Evolutionary conservation across 805 yeast genomes (phyloP), one percentile per base, ranked within the genome.

Genomic region (Suhomyces canberraensis): DNA sequence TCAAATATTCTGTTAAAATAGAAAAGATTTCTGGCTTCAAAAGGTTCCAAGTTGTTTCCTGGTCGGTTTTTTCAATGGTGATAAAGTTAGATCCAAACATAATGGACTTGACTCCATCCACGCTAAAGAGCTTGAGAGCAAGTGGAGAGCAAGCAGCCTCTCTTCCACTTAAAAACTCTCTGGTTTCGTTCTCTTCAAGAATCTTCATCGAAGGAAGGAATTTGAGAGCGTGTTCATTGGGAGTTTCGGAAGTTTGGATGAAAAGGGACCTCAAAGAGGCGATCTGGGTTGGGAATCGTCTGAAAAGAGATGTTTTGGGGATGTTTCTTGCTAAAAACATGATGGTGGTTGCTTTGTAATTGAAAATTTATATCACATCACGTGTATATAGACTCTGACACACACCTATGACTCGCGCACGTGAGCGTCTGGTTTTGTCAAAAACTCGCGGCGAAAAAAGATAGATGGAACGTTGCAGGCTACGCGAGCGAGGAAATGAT

Each of bases 51-150:
- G 69, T 61, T 18, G 73, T 68, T 46, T 74, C 77, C 7, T 56
- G 58, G 21, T 60, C 51, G 15, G 59, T 54, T 58, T 86, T 86
- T 51, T 84, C 91, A 13, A 88, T 76, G 1, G 96, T 88, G 44
- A 88, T 81, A 58, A 89, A 88, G 58, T 88, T 81, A 3, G 81
- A 70, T 2, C 96, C 96, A 52, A 85, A 79, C 81, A 88, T 75
- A 35, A 88, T 78, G 1, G 88, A 73, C 29, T 71, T 71, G 25
- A 88, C 76, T 3, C 95, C 95, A 49, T 86, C 93, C 3, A 87
- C 68, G 6, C 81, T 69, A 50, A 87, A 81, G 33, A 87, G 65
- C 55, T 80, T 82, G 40, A 84, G 66, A 2, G 95, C 95, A 35
- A 87, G 60, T 4, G 95, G 95, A 4, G 91, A 81, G 30, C 76